Evolutionary conservation across 257 asterid genomes (phyloP), one percentile per base, ranked within the genome.

Genomic region (Nicotiana otophora): DNA sequence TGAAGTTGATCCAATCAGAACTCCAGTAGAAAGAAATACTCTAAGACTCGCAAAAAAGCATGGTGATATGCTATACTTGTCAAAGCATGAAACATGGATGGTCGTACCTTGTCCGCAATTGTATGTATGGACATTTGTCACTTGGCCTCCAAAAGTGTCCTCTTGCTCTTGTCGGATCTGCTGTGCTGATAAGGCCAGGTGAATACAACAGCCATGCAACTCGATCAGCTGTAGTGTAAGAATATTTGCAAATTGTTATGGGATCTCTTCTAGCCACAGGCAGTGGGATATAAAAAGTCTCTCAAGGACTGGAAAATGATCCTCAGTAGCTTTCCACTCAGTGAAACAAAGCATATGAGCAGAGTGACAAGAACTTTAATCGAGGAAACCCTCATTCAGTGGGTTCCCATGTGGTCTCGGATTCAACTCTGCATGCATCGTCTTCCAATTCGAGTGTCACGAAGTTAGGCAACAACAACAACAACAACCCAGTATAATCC

Each of bases 141-240:
- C 36, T 64, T 28, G 70, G 70, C 70, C 10, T 64, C 70, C 42
- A 14, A 12, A 64, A 36, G 17, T 36, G 55, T 12, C 75, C 34
- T 70, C 77, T 62, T 87, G 90, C 72, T 84, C 88, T 53, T 83
- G 80, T 16, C 80, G 82, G 60, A 87, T 84, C 26, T 74, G 33
- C 67, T 70, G 63, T 51, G 88, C 90, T 12, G 88, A 87, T n/a
- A 17, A 36, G 14, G 82, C 81, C 5, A 72, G 82, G 65, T 81
- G 39, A 77, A 65, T 78, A n/a, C 84, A 74, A 34, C 85, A 85
- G 17, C 84, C 63, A 63, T 82, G 70, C 17, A 82, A 69, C 54
- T 80, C 83, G 5, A 87, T 84, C 58, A 82, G 55, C 58, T 80
- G 77, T 61, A 87, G 69, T 3, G 85, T 84, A 17, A 83, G 68